Evolutionary conservation across 2,329 filamentous ascomycete species (phyloP).

Genomic region (Penicillium sp.): DNA sequence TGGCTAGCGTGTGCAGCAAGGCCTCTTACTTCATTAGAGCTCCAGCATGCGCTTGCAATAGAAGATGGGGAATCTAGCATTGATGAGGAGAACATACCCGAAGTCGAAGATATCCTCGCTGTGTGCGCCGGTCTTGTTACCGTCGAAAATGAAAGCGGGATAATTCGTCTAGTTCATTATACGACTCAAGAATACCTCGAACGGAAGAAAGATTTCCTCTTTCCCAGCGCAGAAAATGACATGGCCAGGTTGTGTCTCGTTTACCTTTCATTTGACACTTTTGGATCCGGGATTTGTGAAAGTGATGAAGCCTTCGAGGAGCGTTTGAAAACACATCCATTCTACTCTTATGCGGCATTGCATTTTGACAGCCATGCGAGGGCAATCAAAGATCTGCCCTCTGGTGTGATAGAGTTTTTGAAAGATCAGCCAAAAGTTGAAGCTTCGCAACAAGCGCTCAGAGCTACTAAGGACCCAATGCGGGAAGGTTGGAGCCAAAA

Average conservation of each 20-base stretch:
- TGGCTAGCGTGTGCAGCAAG: constrained; percentile 45
- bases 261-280: neutral
- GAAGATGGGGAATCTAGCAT: constrained; percentile 27
- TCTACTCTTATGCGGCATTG: neutral
- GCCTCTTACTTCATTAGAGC: constrained; percentile 35
- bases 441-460: neutral
- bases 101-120: constrained; percentile 23
- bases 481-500: neutral
- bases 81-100: constrained; percentile 37
- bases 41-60: constrained; percentile 46
- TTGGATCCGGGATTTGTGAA: neutral
- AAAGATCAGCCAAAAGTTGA: neutral
- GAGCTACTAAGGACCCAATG: neutral
- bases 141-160: constrained; percentile 28
- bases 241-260: neutral
- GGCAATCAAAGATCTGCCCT: too few relatives aligned
- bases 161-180: constrained; percentile 36
- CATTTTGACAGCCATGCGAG: neutral
- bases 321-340: neutral
- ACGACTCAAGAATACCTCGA: constrained; percentile 36
- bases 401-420: neutral
- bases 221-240: neutral
- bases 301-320: neutral
- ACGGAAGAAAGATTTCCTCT: constrained; percentile 3
- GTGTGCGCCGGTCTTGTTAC: constrained; percentile 36